Evolutionary conservation across 352 stramenopile genomes (phyloP), one percentile per base, ranked within the genome.

Genomic region (Thalassiosira ordinaria): DNA sequence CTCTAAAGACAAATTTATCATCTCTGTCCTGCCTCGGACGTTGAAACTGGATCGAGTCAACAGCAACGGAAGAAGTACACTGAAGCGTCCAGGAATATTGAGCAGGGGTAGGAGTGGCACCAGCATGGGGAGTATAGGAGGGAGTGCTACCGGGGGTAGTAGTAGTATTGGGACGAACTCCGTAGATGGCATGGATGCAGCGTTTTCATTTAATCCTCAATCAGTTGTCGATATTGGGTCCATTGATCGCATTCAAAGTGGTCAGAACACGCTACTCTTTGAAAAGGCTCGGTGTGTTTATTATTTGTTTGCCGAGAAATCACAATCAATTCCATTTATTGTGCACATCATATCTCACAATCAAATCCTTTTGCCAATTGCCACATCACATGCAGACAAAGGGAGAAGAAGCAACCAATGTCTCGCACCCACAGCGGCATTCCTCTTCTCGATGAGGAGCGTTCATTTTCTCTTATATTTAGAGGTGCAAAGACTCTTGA

Each of bases 391-490:
- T 57, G 27, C 16, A 77, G 55, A 33, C 72, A 74, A 82, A 55
- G 39, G 74, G 71, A 71, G 60, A 74, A 75, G 55, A 84, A 63
- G 39, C 44, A 74, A 66, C 56, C 66, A 26, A 70, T 80, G 18
- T 56, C 56, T 44, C 59, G 66, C 37, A 79, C 49, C 29, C 16
- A 20, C 20, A 61, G 24, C 16, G 60, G 61, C 16, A 64, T 80
- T 37, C 69, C 75, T 26, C 59, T 82, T 20, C 27, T 91, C 11
- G 74, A 90, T 82, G 78, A 88, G 47, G 80, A 71, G 9, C 55
- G 51, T 49, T 93, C 73, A 13, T 92, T 93, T 62, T 90, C 80
- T 24, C 87, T 93, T 46, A 84, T 92, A 18, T 93, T 91, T 80
- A 56, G 89, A 51, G 89, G 89, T n/a, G 80, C 80, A 9, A 83